These are phyloP conservation scores for Cyberlindnera sargentensis DNA, from an alignment of 805 yeast genomes.

Conservation along the genomic window DNA sequence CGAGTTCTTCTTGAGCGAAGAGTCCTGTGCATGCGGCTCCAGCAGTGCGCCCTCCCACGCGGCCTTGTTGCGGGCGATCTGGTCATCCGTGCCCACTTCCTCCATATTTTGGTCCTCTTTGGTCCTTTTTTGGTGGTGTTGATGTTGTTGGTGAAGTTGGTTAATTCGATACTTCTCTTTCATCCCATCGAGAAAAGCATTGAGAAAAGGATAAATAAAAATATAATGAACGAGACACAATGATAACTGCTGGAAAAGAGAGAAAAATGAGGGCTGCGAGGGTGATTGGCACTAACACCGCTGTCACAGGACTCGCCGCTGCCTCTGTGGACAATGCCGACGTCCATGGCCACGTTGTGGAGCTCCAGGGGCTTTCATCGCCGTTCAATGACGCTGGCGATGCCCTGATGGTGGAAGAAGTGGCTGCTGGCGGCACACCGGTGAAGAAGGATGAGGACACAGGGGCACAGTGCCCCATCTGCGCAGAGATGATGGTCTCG, in stretches of 20 bases:
- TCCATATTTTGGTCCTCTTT: too few relatives aligned
- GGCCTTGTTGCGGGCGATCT: constrained; percentile 4
- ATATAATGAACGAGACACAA: background rate
- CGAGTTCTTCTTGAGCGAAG: constrained; percentile 76
- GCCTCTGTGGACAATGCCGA: background rate
- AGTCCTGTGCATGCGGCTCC: constrained; percentile 38
- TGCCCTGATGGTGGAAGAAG: too few relatives aligned
- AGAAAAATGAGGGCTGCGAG: background rate
- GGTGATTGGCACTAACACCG: background rate
- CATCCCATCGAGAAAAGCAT: too few relatives aligned
- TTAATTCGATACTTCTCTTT: too few relatives aligned
- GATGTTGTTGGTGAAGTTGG: too few relatives aligned
- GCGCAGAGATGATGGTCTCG: constrained; percentile 50
- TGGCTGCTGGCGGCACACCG: too few relatives aligned
- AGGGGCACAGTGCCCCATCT: constrained; percentile 54
- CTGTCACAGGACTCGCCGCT: too few relatives aligned
- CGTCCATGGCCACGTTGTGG: background rate
- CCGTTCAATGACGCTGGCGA: background rate
- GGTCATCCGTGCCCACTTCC: too few relatives aligned
- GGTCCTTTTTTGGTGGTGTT: too few relatives aligned
- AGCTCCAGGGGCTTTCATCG: background rate
- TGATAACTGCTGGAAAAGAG: background rate
- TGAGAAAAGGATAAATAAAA: too few relatives aligned
- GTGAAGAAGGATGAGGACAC: too few relatives aligned
- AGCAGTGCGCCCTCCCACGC: constrained; percentile 18